Evolutionary conservation across 2,329 filamentous ascomycete species (phyloP), one percentile per base, ranked within the genome.

Genomic region (Emericellopsis cladophorae): DNA sequence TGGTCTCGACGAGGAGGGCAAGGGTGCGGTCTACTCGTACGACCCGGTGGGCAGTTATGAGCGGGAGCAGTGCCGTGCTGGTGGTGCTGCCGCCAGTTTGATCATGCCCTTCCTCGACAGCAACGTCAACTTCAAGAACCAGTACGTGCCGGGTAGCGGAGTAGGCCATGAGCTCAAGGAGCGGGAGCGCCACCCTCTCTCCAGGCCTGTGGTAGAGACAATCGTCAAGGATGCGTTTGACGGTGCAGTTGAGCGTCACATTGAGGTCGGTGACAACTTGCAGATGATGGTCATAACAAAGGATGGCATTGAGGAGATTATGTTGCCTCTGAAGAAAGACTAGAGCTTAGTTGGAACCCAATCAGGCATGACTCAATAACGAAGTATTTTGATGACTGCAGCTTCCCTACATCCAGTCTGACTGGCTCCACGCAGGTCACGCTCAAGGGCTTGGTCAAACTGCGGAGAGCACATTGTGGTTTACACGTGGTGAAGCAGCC

Each of bases 41-140:
- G 92, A 98, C 59, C 92, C 92, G 1, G 92, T 98, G 34, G 92
- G 92, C 51, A 94, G 86, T 60, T 98, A 96, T 66, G 92, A 98
- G 72, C 74, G 92, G 49, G 92, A 98, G 67, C 86, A 94, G 67
- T 95, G 89, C 68, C 80, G 90, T 49, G 89, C 92, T 31, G 92
- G 86, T 34, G 92, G 92, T 53, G 89, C 92, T 12, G 89, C 89
- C 16, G 83, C 87, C 41, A 92, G 85, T 55, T 68, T 98, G 62
- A 98, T 98, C 65, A 98, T 95, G 85, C 92, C 92, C 2, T 98
- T 98, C 73, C 67, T 98, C 56, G 92, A 98, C 64, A 98, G 98
- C 63, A 93, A 98, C 67, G 92, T 98, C 70, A 96, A 96, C 69
- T 90, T 90, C 73, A 98, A 95, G 76, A 98, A 98, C 62, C 90